Evolutionary conservation across 2,329 filamentous ascomycete genomes (phyloP).

Genomic region (Exserohilum turcica): DNA sequence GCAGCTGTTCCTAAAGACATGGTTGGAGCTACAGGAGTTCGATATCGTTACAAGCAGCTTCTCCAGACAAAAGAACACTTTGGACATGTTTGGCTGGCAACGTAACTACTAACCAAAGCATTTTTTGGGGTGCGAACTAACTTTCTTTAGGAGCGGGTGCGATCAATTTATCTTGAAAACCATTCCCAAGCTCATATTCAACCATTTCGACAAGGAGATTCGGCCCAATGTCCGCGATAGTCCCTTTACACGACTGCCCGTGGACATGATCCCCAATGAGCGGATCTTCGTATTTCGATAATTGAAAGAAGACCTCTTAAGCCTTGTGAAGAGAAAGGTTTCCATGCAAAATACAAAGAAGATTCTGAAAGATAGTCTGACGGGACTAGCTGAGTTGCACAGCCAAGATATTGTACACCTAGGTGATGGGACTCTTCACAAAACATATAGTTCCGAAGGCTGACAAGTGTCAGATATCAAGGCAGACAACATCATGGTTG

Average conservation of each 20-base stretch:
- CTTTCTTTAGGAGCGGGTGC: constrained; percentile 19
- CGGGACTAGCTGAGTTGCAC: constrained; percentile 34
- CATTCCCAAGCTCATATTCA: constrained; percentile 26
- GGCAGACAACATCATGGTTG: constrained; percentile 37
- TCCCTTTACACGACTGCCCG: constrained; percentile 23
- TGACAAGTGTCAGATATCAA: constrained; percentile 33
- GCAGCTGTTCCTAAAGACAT: too few species aligned
- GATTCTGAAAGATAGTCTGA: constrained; percentile 32
- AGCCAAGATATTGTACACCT: constrained; percentile 32
- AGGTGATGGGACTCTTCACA: constrained; percentile 11
- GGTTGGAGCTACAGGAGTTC: too few species aligned
- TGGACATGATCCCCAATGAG: constrained; percentile 25
- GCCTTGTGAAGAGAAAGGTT: constrained; percentile 19
- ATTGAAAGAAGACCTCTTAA: constrained; percentile 27
- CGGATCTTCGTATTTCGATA: constrained; percentile 32
- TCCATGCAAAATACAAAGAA: constrained; percentile 22
- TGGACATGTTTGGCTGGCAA: constrained; percentile 42
- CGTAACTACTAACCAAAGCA: constrained; percentile 16
- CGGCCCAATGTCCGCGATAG: constrained; percentile 29
- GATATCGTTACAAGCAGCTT: too few species aligned
- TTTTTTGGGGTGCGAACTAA: background rate
- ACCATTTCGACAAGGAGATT: constrained; percentile 26
- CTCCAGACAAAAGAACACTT: too few species aligned
- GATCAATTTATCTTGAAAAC: constrained; percentile 32
- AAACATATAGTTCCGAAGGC: constrained; percentile 2